These are phyloP conservation scores for Colletotrichum sp. DNA, from an alignment of 2,329 filamentous ascomycete genomes.

Conservation along the genomic window DNA sequence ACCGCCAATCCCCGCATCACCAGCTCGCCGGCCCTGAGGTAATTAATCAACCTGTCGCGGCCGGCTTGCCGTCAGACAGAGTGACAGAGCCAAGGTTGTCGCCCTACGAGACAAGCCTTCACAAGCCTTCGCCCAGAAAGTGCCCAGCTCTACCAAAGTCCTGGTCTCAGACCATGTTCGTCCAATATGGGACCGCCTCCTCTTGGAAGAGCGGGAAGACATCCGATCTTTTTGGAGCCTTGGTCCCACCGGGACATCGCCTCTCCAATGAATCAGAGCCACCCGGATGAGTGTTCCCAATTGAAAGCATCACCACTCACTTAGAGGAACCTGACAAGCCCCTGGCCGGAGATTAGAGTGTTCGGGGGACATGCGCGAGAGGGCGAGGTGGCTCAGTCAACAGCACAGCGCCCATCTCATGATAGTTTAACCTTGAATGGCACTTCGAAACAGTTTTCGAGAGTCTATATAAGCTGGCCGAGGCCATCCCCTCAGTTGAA, in stretches of 20 bases:
- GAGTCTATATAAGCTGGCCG: constrained; percentile 15
- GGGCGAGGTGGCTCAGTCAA: background rate
- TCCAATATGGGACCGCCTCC: background rate
- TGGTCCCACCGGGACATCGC: background rate
- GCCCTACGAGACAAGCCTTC: background rate
- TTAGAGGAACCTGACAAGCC: background rate
- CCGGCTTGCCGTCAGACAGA: background rate
- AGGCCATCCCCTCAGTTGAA: background rate
- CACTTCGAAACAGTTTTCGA: background rate
- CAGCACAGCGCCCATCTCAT: background rate
- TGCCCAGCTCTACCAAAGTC: background rate
- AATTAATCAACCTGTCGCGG: background rate
- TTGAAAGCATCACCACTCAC: background rate
- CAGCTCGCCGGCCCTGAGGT: background rate
- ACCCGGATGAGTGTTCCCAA: background rate
- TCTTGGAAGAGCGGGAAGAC: background rate
- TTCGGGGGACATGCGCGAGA: background rate
- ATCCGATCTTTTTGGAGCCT: background rate
- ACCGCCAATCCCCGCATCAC: background rate
- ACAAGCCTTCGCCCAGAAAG: constrained; percentile 1
- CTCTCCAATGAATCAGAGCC: background rate
- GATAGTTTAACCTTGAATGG: constrained; percentile 4
- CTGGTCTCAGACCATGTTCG: background rate
- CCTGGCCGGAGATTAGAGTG: background rate
- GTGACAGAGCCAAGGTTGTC: background rate